Evolutionary conservation across 2,329 filamentous ascomycete genomes (phyloP), one percentile per base, ranked within the genome.

Genomic region (Tetracladium maxilliforme): DNA sequence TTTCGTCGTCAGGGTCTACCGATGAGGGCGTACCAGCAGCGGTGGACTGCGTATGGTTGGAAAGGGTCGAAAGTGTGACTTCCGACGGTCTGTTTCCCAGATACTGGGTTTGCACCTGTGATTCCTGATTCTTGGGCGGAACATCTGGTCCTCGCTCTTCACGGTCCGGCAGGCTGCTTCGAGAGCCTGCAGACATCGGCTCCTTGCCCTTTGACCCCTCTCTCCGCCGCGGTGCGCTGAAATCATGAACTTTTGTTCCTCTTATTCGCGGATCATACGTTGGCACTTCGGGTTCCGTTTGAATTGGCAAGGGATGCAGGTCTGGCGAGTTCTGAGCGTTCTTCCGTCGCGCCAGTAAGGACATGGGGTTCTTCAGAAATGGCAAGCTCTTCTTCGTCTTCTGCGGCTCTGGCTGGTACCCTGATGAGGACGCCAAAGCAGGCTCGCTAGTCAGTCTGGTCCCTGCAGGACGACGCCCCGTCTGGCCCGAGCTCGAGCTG

Each of bases 231-330:
- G 70, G 70, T 0, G 65, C 68, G 38, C 69, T 75, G 37, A 74
- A 77, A 43, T 71, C 72, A 41, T 78, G 73, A 24, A 75, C 61
- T 23, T 60, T 56, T 6, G 65, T 78, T 24, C 67, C 73, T 38
- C 59, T 61, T 33, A 78, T 78, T 7, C 68, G 58, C 11, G 70
- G 70, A 36, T 76, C 70, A 36, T 74, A 72, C 42, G 13, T 49
- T 46, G 15, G 58, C 36, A 23, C 32, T 25, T 25, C 37, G 13
- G 29, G 35, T 30, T 28, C 35, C 30, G 26, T 30, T 25, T 25
- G 28, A 14, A 40, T 30, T 15, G 39, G 33, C 25, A 42, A 36
- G 22, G 39, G 32, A 6, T 36, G 29, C 15, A 42, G 26, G 23
- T 43, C 37, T 16, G 31, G 39, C 24, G 38, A 41, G 33, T 31